These are phyloP conservation scores for Przewalskia tangutica DNA, from an alignment of 257 asterid species.

Conservation along the genomic window DNA sequence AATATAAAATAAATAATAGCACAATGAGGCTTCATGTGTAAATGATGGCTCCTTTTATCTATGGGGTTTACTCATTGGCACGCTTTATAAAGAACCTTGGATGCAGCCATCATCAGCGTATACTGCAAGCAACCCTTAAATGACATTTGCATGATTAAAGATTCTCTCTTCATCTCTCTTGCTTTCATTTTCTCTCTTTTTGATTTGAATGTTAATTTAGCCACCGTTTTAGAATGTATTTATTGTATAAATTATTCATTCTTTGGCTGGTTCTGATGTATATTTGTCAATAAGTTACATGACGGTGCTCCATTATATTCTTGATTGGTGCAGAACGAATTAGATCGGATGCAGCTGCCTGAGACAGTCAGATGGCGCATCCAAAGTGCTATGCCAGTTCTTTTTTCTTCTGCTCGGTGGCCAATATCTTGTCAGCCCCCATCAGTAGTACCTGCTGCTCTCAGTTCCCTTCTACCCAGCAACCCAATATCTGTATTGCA, in stretches of 20 bases:
- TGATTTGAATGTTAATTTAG: background rate
- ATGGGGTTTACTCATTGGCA: background rate
- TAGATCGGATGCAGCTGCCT: slow-evolving; percentile 83
- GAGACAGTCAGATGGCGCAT: slow-evolving; percentile 74
- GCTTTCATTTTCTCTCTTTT: background rate
- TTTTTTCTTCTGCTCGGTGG: slow-evolving; percentile 40
- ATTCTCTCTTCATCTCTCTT: too few species aligned
- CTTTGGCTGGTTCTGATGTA: background rate
- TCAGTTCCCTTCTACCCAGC: slow-evolving; percentile 63
- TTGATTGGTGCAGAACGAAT: slow-evolving; percentile 54
- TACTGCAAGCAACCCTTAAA: background rate
- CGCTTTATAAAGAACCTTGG: background rate
- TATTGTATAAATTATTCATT: background rate
- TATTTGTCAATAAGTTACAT: background rate
- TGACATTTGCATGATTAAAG: background rate
- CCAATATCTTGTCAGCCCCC: slow-evolving; percentile 72
- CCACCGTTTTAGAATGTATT: background rate
- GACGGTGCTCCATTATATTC: background rate
- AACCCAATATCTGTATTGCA: slow-evolving; percentile 34
- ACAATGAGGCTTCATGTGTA: background rate
- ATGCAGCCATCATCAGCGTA: background rate
- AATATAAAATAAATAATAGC: background rate
- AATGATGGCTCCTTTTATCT: background rate
- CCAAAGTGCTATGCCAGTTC: slow-evolving; percentile 83
- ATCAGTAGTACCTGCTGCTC: slow-evolving; percentile 51